These are phyloP conservation scores for Teunomyces barrocoloradensis DNA, from an alignment of 805 yeast genomes.

Conservation along the genomic window DNA sequence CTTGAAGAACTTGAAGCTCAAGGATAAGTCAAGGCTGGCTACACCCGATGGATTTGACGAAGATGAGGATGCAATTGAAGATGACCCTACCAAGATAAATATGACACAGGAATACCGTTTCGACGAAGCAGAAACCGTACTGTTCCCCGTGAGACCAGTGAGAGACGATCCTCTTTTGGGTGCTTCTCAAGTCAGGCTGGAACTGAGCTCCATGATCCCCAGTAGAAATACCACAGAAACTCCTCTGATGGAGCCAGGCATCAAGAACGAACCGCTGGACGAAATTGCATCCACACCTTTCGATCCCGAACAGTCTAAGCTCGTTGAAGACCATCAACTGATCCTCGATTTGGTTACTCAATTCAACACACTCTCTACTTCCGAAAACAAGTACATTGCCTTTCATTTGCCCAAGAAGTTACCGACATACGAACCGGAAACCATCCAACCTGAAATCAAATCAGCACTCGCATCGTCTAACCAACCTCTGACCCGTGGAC, in stretches of 20 bases:
- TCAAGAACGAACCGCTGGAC: conserved; percentile 32
- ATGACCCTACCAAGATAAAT: conserved; percentile 49
- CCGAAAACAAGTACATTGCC: conserved; percentile 26
- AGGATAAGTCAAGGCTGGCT: conserved; percentile 17
- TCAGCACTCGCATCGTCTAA: conserved; percentile 1
- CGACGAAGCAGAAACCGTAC: conserved; percentile 49
- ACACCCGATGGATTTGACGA: conserved; percentile 17
- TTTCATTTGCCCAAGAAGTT: conserved; percentile 50
- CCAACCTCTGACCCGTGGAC: conserved; percentile 40
- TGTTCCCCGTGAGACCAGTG: conserved; percentile 71
- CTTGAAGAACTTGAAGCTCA: conserved; percentile 33
- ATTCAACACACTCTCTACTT: conserved; percentile 19
- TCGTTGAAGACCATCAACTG: conserved; percentile 29
- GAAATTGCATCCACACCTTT: conserved; percentile 9
- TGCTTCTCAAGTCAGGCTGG: conserved; percentile 1
- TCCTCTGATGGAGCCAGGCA: conserved; percentile 3
- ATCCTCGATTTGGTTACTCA: conserved; percentile 27
- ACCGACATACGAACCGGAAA: conserved; percentile 31
- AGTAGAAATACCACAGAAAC: conserved; percentile 15
- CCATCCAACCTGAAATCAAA: conserved; percentile 2
- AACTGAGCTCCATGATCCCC: conserved; percentile 8
- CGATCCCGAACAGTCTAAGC: conserved; percentile 26
- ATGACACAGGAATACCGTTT: conserved; percentile 61
- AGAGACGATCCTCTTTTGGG: conserved; percentile 35
- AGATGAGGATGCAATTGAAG: conserved; percentile 44